Percentiles rank a stretch among this genome's conserved stretches.
Conservation (phyloP, 2,329 filamentous ascomycete genomes). For the Exophiala sp. region DNA sequence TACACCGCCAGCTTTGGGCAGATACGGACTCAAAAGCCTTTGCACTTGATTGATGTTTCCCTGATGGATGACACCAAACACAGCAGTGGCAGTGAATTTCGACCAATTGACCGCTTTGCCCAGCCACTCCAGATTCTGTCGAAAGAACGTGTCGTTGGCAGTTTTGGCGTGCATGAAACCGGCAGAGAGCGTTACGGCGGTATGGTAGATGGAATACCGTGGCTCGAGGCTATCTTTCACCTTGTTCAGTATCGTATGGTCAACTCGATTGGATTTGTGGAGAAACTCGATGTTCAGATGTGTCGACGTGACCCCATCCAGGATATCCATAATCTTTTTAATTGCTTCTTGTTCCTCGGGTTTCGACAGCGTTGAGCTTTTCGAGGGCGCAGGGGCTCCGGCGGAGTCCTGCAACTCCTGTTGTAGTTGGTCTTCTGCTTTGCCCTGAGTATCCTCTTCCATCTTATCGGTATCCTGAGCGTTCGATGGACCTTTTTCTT, state of each 20-base stretch:
- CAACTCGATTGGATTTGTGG: constrained; percentile 89
- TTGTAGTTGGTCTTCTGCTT: constrained; percentile 47
- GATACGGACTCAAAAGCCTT: constrained; percentile 89
- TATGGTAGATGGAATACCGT: constrained; percentile 97
- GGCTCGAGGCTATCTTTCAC: constrained; percentile 92
- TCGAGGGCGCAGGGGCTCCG: constrained; percentile 44
- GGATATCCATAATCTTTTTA: constrained; percentile 54
- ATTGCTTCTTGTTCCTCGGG: constrained; percentile 50
- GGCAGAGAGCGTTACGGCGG: constrained; percentile 92
- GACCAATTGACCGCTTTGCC: constrained; percentile 99
- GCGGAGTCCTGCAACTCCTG: constrained; percentile 46
- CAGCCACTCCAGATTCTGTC: constrained; percentile 95
- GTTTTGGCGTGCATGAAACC: constrained; percentile 99
- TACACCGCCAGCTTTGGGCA: constrained; percentile 62
- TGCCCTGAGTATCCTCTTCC: constrained; percentile 48
- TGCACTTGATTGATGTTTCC: constrained; percentile 90
- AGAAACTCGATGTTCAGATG: constrained; percentile 94
- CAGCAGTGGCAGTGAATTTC: constrained; percentile 96
- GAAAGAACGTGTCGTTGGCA: constrained; percentile 96
- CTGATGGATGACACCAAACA: constrained; percentile 90
- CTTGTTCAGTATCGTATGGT: constrained; percentile 89
- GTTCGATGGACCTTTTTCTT: constrained; percentile 40
- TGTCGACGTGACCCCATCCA: constrained; percentile 89
- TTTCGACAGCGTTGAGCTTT: constrained; percentile 41
- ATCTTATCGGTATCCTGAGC: constrained; percentile 30